A percentile compares a stretch with the other conserved stretches of the same genome.
Conservation (phyloP, 2,329 filamentous ascomycete genomes). For the Plectosphaerella plurivora region DNA sequence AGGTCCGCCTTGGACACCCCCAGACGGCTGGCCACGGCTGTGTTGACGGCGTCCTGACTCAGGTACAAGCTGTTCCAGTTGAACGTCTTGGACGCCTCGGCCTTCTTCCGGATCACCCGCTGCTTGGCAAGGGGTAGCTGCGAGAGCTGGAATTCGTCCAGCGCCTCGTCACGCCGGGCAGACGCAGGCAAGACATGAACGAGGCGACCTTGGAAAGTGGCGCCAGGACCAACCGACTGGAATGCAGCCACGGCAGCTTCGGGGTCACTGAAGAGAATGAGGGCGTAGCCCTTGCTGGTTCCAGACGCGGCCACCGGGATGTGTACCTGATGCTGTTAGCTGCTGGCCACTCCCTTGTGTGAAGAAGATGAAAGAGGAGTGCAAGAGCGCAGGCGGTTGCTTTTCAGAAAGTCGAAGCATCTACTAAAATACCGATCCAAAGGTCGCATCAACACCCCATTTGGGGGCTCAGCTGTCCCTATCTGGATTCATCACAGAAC, state of each 20-base stretch:
- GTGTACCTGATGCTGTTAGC: conserved; percentile 63
- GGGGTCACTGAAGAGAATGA: conserved; percentile 72
- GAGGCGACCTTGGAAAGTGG: conserved; percentile 86
- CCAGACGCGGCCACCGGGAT: conserved; percentile 71
- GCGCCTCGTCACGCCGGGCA: conserved; percentile 72
- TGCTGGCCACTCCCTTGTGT: background rate
- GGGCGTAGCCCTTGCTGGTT: conserved; percentile 83
- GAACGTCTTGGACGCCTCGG: conserved; percentile 72
- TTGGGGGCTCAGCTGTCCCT: conserved; percentile 96
- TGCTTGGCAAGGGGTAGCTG: conserved; percentile 94
- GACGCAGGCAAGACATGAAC: conserved; percentile 84
- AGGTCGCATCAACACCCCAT: conserved; percentile 80
- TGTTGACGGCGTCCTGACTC: conserved; percentile 92
- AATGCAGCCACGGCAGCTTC: conserved; percentile 75
- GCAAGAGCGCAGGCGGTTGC: conserved; percentile 5
- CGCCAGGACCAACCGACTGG: conserved; percentile 68
- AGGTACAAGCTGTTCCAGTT: conserved; percentile 99
- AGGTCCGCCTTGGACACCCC: conserved; percentile 88
- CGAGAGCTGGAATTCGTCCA: conserved; percentile 86
- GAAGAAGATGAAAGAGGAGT: background rate
- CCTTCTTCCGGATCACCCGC: conserved; percentile 80
- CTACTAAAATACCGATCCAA: conserved; percentile 99
- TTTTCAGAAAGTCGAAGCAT: conserved; percentile 87
- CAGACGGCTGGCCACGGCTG: conserved; percentile 79
- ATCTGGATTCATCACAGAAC: conserved; percentile 90